Evolutionary conservation across 2,329 filamentous ascomycete genomes (phyloP).

Genomic region (Triangularia verruculosa): DNA sequence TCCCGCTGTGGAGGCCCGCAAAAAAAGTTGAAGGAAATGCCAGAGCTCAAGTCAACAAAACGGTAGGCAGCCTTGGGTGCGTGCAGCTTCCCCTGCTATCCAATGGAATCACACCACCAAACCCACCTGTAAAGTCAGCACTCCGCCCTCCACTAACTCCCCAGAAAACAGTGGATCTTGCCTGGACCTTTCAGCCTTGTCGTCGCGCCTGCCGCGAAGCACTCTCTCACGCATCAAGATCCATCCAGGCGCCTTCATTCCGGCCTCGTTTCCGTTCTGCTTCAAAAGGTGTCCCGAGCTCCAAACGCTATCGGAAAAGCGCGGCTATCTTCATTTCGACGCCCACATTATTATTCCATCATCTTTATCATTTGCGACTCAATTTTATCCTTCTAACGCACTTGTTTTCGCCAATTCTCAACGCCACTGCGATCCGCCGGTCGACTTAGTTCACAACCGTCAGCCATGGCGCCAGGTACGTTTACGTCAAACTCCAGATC

Average conservation of each 20-base stretch:
- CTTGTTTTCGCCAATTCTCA: not conserved
- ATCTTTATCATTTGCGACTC: not conserved
- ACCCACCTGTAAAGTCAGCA: not conserved
- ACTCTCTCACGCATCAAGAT: not conserved
- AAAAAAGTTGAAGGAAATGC: conserved; percentile 25
- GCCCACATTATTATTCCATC: not conserved
- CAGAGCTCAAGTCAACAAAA: conserved; percentile 22
- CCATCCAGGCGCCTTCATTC: not conserved
- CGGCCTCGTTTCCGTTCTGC: not conserved
- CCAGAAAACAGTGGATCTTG: not conserved
- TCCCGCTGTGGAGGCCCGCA: conserved; percentile 20
- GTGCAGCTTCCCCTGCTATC: conserved; percentile 12
- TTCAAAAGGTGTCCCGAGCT: not conserved
- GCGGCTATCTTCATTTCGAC: not conserved
- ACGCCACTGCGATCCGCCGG: not conserved
- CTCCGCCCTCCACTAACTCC: not conserved
- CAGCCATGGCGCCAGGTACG: not conserved
- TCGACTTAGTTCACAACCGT: not conserved
- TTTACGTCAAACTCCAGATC: not conserved
- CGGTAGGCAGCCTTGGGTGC: conserved; percentile 23
- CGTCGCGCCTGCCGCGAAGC: conserved; percentile 8
- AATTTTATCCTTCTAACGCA: not conserved
- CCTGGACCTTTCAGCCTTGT: conserved; percentile 22
- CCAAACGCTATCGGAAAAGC: not conserved
- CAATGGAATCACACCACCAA: conserved; percentile 13